Percentiles rank a stretch among this genome's conserved stretches.
Conservation (phyloP, 2,329 filamentous ascomycete genomes). For the Hirsutella rhossiliensis region DNA sequence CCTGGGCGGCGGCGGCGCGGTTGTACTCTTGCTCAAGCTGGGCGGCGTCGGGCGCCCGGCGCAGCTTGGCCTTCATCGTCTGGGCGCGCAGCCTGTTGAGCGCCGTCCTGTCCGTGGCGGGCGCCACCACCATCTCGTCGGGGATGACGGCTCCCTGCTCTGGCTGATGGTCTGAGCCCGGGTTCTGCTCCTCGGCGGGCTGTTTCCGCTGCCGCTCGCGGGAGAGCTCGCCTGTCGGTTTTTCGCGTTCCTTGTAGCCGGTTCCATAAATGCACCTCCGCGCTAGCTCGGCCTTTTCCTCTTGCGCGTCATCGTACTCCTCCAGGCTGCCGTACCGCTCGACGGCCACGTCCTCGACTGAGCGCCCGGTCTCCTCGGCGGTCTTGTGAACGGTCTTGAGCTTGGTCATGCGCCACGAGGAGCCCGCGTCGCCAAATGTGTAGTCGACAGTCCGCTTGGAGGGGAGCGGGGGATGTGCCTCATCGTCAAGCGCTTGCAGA, state of each 20-base stretch:
- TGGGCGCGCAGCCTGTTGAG: conserved; percentile 86
- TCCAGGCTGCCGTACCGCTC: conserved; percentile 72
- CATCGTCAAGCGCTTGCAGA: conserved; percentile 47
- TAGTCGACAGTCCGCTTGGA: conserved; percentile 55
- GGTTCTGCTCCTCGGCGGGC: conserved; percentile 21
- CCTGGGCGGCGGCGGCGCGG: conserved; percentile 52
- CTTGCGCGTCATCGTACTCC: conserved; percentile 83
- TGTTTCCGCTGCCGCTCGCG: conserved; percentile 58
- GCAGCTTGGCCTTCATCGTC: conserved; percentile 91
- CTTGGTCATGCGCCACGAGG: conserved; percentile 94
- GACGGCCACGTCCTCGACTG: conserved; percentile 70
- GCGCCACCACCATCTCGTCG: conserved; percentile 26
- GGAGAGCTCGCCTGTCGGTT: conserved; percentile 78
- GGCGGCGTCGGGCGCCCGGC: conserved; percentile 60
- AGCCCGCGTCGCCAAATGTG: conserved; percentile 78
- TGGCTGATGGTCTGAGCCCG: conserved; percentile 9
- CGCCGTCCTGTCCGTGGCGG: conserved; percentile 58
- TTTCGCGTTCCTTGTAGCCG: conserved; percentile 74
- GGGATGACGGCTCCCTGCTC: conserved; percentile 46
- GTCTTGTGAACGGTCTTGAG: conserved; percentile 73
- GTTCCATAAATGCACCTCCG: conserved; percentile 71
- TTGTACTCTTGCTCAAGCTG: conserved; percentile 79
- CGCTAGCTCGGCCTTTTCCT: conserved; percentile 87
- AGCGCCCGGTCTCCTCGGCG: conserved; percentile 59
- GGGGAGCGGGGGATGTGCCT: conserved; percentile 19